Evolutionary conservation across 305 asterid genomes (phyloP), one percentile per base, ranked within the genome.

Genomic region (Fraxinus paxiana): DNA sequence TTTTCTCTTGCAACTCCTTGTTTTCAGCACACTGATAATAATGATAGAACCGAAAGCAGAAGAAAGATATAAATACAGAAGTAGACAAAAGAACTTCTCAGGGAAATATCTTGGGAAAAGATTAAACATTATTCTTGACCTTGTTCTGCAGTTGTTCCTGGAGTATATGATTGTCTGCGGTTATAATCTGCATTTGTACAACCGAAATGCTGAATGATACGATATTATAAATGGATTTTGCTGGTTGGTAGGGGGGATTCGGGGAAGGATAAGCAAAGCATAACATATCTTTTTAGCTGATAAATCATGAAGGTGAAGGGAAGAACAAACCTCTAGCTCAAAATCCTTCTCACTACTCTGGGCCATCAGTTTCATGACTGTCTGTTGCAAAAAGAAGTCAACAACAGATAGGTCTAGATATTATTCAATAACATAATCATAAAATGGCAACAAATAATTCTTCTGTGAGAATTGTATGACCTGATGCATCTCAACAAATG

Each of bases 101-200:
- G 5, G 1, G 73, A 65, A 26, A 65, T 65, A 65, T 65, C 35
- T 61, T 22, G 71, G 0, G 28, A 10, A 26, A 65, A 18, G 33
- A 65, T 28, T 26, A 26, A 65, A 65, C 34, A 65, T 65, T 65
- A 24, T 24, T 65, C 18, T 65, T 78, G 56, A 96, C 99, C 98
- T 94, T 94, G 86, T 85, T 92, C 88, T 90, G 95, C 81, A 94
- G 90, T 87, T 96, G 98, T 77, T 94, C 98, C 82, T 92, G 98
- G 79, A 96, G 97, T 70, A 96, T 86, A 75, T 97, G 96, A 82
- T 96, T 96, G 84, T 94, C 99, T 12, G 99, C 99, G 13, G 97
- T 86, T 85, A 84, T 94, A 75, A 96, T 91, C 99, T 96, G 95
- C 91, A 92, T 79, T 59, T 77, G 77, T 61, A 79, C 81, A 80